Percentiles rank a stretch among this genome's conserved stretches.
These are phyloP conservation scores for Eimeria necatrix DNA, from an alignment of 169 alveolate species.

Conservation along the genomic window DNA sequence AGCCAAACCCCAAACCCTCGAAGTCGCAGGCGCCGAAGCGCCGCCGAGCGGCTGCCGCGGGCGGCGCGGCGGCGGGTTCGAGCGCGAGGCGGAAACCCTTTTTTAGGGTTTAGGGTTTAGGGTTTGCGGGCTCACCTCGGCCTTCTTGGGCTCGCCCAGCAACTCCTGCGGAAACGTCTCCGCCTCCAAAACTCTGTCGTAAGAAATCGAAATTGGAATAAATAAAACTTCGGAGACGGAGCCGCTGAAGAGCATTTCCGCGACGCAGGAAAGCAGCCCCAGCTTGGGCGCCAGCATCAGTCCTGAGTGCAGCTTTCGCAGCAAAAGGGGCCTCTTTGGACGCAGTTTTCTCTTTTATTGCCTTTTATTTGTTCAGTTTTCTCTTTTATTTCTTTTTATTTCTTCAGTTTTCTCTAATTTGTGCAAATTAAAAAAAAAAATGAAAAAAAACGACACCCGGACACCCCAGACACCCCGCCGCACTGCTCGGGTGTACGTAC, in stretches of 20 bases:
- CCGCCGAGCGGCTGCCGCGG: too few species aligned
- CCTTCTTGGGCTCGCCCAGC: conserved; percentile 42
- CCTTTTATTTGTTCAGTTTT: background rate
- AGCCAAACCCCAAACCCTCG: too few species aligned
- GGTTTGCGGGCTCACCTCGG: background rate
- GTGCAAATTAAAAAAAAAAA: background rate
- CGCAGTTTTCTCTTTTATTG: background rate
- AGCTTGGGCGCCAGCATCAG: conserved; percentile 14
- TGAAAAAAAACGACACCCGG: too few species aligned
- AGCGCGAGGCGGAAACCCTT: too few species aligned
- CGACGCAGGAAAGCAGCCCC: background rate
- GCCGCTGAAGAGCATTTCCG: conserved; percentile 25
- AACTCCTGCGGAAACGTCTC: conserved; percentile 72
- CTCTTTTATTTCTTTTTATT: background rate
- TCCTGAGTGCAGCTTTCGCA: background rate
- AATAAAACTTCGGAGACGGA: conserved; percentile 17
- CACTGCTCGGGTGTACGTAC: too few species aligned
- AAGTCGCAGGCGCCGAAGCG: too few species aligned
- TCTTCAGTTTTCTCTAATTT: background rate
- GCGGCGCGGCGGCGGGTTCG: too few species aligned
- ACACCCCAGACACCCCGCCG: too few species aligned
- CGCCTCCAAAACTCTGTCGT: conserved; percentile 70
- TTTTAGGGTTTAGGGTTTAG: too few species aligned
- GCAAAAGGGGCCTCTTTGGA: background rate
- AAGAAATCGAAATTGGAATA: conserved; percentile 63